Conservation (phyloP, 2,329 filamentous ascomycete species). For the Xylariales sp. region DNA sequence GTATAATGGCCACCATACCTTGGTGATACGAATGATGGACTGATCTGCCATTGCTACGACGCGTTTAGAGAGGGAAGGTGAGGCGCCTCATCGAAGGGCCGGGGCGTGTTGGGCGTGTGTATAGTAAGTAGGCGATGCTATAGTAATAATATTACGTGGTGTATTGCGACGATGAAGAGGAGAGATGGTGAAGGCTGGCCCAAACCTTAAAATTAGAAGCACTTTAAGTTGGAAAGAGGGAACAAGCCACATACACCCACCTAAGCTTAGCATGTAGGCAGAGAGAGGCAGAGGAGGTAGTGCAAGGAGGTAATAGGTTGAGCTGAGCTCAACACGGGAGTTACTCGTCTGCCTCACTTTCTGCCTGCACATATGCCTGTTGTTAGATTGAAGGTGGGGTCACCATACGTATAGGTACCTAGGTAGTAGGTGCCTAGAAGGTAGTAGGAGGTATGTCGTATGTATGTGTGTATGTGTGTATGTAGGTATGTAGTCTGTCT, state of each 20-base stretch:
- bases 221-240: constrained; percentile 3
- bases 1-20: constrained; percentile 63
- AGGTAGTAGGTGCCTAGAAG: too few species aligned
- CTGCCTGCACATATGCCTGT: neutral
- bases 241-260: constrained; percentile 8
- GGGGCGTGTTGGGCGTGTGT: constrained; percentile 9
- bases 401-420: too few species aligned
- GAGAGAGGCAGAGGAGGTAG: too few species aligned
- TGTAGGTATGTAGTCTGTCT: too few species aligned
- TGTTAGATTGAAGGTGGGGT: constrained; percentile 21
- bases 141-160: neutral
- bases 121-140: neutral
- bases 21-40: constrained; percentile 87
- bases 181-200: neutral
- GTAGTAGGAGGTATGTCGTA: too few species aligned
- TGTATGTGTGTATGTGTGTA: too few species aligned
- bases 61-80: constrained; percentile 20
- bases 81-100: constrained; percentile 30
- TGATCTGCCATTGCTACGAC: constrained; percentile 76
- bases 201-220: neutral
- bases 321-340: constrained; percentile 18
- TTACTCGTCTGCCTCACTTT: constrained; percentile 1
- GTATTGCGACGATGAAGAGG: neutral
- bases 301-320: neutral
- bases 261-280: neutral